Percentiles rank a stretch among this genome's conserved stretches.
These are phyloP conservation scores for Triadica sebifera DNA, from an alignment of 345 rosid genomes.

Conservation along the genomic window DNA sequence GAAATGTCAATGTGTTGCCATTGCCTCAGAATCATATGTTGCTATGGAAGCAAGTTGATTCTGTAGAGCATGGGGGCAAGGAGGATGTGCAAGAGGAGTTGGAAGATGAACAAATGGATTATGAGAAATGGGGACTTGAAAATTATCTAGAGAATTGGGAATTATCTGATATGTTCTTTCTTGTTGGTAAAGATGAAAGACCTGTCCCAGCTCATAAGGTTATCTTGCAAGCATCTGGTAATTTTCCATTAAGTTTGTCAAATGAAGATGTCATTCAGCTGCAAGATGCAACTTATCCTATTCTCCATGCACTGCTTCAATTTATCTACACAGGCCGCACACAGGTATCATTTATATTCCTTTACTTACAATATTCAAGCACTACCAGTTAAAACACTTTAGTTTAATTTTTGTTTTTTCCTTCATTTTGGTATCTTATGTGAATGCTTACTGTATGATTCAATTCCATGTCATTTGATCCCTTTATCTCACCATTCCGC, in stretches of 20 bases:
- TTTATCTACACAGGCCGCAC: constrained; percentile 71
- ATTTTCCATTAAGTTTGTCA: constrained; percentile 49
- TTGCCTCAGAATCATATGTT: constrained; percentile 69
- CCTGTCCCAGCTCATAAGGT: constrained; percentile 83
- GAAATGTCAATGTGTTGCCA: constrained; percentile 88
- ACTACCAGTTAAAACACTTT: background rate
- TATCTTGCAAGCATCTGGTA: constrained; percentile 80
- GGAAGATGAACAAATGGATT: constrained; percentile 39
- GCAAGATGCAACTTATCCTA: constrained; percentile 47
- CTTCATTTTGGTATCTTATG: background rate
- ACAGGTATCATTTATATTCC: constrained; percentile 45
- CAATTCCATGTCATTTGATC: background rate
- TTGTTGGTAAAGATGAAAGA: constrained; percentile 64
- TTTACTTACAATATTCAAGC: constrained; percentile 3
- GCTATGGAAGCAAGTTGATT: constrained; percentile 86
- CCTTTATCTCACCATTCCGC: constrained; percentile 2
- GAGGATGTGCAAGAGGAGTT: constrained; percentile 48
- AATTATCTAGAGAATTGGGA: constrained; percentile 86
- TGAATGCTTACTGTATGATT: constrained; percentile 8
- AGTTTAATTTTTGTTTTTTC: background rate
- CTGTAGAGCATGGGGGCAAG: constrained; percentile 43
- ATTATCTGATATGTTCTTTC: constrained; percentile 62
- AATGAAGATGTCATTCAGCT: constrained; percentile 48
- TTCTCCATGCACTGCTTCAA: constrained; percentile 76
- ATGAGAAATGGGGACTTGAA: constrained; percentile 78